phyloP scores from a whole-genome alignment of 2,329 filamentous ascomycete species.

The Epichloe scottii region DNA sequence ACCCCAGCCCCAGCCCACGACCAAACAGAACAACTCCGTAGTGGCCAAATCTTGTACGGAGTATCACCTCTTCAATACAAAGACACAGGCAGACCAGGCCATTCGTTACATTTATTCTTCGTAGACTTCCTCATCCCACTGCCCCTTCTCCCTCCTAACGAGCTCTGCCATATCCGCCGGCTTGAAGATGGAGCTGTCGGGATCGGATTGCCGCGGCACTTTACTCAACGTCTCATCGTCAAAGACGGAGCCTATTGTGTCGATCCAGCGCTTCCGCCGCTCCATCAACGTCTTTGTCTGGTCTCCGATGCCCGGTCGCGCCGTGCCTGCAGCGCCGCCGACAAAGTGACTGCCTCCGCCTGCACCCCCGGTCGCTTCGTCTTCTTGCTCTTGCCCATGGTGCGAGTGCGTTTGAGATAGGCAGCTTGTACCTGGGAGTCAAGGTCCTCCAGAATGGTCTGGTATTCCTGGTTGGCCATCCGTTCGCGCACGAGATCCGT shows the following conservation, averaged over 20 bases:
- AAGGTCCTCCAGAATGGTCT: slow-evolving; percentile 90
- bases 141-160: slow-evolving; percentile 64
- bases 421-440: slow-evolving; percentile 90
- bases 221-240: slow-evolving; percentile 64
- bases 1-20: neutral
- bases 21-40: neutral
- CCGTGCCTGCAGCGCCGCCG: slow-evolving; percentile 49
- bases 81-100: too few relatives aligned
- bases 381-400: slow-evolving; percentile 88
- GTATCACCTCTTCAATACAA: too few relatives aligned
- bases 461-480: slow-evolving; percentile 94
- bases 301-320: slow-evolving; percentile 76
- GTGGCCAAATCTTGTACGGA: too few relatives aligned
- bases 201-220: slow-evolving; percentile 56
- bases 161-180: slow-evolving; percentile 58
- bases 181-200: slow-evolving; percentile 60
- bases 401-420: slow-evolving; percentile 90
- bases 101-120: slow-evolving; percentile 32
- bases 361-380: slow-evolving; percentile 68
- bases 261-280: slow-evolving; percentile 75
- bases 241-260: slow-evolving; percentile 83
- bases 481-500: slow-evolving; percentile 81
- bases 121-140: slow-evolving; percentile 71
- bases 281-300: slow-evolving; percentile 89
- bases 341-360: slow-evolving; percentile 55